Evolutionary conservation across 1,139 yeast genomes (phyloP).

Genomic region (Nakaseomyces uthaithaninus): DNA sequence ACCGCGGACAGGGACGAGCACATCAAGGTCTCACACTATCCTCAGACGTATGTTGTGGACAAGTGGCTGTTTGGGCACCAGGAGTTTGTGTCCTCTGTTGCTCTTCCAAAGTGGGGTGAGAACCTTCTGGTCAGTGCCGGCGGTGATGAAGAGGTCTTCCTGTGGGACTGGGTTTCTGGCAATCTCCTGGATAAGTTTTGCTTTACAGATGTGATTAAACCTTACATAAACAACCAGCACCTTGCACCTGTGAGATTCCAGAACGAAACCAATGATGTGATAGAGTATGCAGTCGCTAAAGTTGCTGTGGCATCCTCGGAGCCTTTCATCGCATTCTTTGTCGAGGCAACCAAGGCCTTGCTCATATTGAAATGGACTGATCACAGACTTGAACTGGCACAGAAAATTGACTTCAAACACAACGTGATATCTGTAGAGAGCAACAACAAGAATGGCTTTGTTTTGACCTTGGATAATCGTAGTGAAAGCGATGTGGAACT

Average conservation of each 20-base stretch:
- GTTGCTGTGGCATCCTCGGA: conserved; percentile 33
- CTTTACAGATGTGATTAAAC: conserved; percentile 41
- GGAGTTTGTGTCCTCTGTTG: conserved; percentile 65
- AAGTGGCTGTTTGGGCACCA: conserved; percentile 82
- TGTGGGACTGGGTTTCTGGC: conserved; percentile 70
- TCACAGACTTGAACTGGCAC: conserved; percentile 30
- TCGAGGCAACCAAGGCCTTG: conserved; percentile 51
- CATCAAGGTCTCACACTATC: conserved; percentile 76
- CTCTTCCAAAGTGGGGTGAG: conserved; percentile 44
- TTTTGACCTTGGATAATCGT: conserved; percentile 44
- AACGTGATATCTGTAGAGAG: conserved; percentile 35
- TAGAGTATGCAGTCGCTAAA: conserved; percentile 49
- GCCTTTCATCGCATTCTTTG: conserved; percentile 39
- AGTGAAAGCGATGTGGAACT: conserved; percentile 22
- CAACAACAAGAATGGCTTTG: conserved; percentile 29
- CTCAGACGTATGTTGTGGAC: conserved; percentile 68
- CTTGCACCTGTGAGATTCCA: conserved; percentile 61
- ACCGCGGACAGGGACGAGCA: conserved; percentile 97
- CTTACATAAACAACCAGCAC: conserved; percentile 49
- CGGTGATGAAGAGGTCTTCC: conserved; percentile 70
- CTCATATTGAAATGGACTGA: conserved; percentile 33
- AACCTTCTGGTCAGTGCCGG: conserved; percentile 68
- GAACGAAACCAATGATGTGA: conserved; percentile 41
- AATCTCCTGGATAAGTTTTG: conserved; percentile 43
- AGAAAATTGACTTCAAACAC: conserved; percentile 30